Evolutionary conservation across 768 basidiomycete genomes (phyloP), one percentile per base, ranked within the genome.

Genomic region (Leucogyrophana mollusca): DNA sequence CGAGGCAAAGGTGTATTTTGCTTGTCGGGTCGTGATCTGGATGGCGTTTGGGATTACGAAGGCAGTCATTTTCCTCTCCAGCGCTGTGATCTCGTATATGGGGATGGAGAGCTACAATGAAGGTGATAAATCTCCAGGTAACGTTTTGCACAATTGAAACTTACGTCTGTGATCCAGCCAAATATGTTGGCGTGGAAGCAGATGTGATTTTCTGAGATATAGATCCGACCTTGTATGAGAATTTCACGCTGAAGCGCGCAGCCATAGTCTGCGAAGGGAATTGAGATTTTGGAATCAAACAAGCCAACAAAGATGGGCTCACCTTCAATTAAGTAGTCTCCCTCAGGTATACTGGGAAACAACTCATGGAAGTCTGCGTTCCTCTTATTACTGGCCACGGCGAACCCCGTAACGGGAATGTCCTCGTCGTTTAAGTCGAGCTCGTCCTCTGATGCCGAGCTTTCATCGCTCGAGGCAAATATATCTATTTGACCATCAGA

Each of bases 151-250:
- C 36, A 38, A 40, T 23, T 10, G 27, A 30, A 0, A 74, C 94
- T 66, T 65, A 95, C 94, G 61, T 95, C 85, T 22, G 95, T 98
- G 40, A 96, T 87, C 96, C 95, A 98, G 34, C 96, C 95, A 66
- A 98, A 95, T 35, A 98, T 97, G 61, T 98, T 98, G 34, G 96
- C 95, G 57, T 99, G 91, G 74, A 98, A 99, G 71, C 93, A 98
- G n/a, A 97, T 80, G 61, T 97, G 94, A 68, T 98, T 97, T 69
- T 99, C 95, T 6, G 96, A 98, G 18, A 98, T 90, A 67, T 97
- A 97, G 46, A 99, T 64, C 9, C 96, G 77, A 4, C 96, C 96
- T 74, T 98, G 96, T 34, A 98, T 87, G 23, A 97, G 74, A 55
- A 98, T 98, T 65, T 98, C 96, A 34, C 94, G 82, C 67, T 97